phyloP scores from a whole-genome alignment of 2,329 filamentous ascomycete genomes.

The Botrytis fabae region DNA sequence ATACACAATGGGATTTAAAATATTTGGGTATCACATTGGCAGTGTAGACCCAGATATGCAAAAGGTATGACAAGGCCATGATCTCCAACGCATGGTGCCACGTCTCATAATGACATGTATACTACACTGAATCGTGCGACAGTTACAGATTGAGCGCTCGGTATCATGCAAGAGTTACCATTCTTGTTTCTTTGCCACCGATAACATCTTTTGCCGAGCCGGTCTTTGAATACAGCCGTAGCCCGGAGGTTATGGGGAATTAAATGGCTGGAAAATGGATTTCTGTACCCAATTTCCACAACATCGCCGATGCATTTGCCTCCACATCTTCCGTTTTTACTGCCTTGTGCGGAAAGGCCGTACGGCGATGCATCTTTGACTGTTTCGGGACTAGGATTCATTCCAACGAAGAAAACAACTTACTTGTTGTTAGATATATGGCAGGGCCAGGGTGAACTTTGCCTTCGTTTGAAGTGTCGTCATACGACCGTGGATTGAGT shows the following conservation, averaged over 20 bases:
- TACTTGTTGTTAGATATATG: background rate
- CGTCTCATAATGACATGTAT: background rate
- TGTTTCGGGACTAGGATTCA: background rate
- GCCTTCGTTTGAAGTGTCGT: background rate
- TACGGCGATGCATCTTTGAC: background rate
- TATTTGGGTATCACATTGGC: background rate
- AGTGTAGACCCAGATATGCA: background rate
- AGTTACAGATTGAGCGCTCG: background rate
- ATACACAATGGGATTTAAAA: background rate
- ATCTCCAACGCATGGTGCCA: background rate
- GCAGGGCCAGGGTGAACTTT: background rate
- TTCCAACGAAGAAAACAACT: background rate
- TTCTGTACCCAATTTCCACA: background rate
- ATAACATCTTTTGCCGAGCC: background rate
- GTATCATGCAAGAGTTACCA: background rate
- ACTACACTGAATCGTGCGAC: background rate
- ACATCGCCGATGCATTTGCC: slow-evolving; percentile 3
- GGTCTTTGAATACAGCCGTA: background rate
- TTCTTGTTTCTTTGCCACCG: background rate
- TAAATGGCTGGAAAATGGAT: background rate
- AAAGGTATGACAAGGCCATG: background rate
- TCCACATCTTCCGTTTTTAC: background rate
- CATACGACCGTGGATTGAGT: background rate
- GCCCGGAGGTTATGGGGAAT: background rate
- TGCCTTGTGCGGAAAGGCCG: background rate